Conservation (phyloP, 1,284 basidiomycete genomes). For the Marasmius sp. region DNA sequence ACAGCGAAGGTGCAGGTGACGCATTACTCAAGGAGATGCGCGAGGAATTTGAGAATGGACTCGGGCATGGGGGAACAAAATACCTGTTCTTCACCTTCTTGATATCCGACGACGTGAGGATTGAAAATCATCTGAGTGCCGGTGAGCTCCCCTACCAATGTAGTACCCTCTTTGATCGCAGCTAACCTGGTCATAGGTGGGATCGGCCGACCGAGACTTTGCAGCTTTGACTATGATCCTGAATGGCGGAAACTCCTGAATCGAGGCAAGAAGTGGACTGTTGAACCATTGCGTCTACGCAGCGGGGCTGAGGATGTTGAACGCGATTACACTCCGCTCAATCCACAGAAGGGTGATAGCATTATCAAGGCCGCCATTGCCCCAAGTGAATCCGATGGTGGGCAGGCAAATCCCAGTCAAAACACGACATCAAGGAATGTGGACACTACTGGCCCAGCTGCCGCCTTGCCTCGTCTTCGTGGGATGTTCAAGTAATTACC, state of each 20-base stretch:
- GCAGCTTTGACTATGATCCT: neutral
- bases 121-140: neutral
- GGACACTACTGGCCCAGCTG: neutral
- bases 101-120: neutral
- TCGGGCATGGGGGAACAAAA: neutral
- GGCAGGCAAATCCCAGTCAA: neutral
- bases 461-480: neutral
- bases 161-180: neutral
- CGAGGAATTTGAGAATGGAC: neutral
- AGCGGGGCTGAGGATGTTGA: neutral
- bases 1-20: neutral
- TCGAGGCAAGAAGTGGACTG: neutral
- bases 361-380: neutral
- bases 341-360: neutral
- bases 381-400: neutral
- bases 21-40: neutral
- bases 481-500: neutral
- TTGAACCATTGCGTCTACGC: neutral
- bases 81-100: neutral
- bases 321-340: neutral
- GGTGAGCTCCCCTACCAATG: neutral
- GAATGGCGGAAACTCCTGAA: neutral
- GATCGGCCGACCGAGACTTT: neutral
- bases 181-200: neutral
- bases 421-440: neutral